Evolutionary conservation across 2,329 filamentous ascomycete genomes (phyloP), one percentile per base, ranked within the genome.

Genomic region (Cytospora chrysosperma): DNA sequence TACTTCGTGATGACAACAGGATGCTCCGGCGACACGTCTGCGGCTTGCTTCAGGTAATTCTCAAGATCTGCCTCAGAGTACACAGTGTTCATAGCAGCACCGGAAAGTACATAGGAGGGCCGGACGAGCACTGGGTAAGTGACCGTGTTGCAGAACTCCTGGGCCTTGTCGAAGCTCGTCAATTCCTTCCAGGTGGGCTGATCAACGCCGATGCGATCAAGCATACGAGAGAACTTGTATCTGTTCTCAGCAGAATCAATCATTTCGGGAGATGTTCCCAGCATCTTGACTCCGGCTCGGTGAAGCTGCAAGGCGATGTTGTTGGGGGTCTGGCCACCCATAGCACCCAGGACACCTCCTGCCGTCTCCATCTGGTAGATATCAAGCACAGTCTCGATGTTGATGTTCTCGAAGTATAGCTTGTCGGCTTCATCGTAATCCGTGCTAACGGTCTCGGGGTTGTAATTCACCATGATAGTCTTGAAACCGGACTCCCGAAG

Each of bases 1-100:
- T 98, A 99, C 81, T 99, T 99, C 66, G 94, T 98, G 73, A 99
- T 98, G 66, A 99, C 95, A 13, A 99, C 95, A 0, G 95, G 95
- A 75, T 98, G 92, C 67, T 98, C 94, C 67, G 91, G 88, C 7
- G 95, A 98, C 54, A 99, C 95, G 68, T 96, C 93, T 8, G 86
- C 91, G 60, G 95, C 95, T 78, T 98, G 94, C 68, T 91, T 86
- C 52, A 99, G 83, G 77, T 96, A 98, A 72, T 84, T 89, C 71
- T 92, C 91, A 64, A 99, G 81, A 74, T 98, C 95, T 74, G 94
- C 90, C 79, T 96, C 88, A 0, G 94, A 97, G 81, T 98, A 98
- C 40, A 98, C 95, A 0, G 95, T 98, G 82, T 98, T 99, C 95
- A 99, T 99, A 21, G 95, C 95, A 55, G 95, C 95, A 69, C 95